Evolutionary conservation across 2,329 filamentous ascomycete species (phyloP).

Genomic region (Aureobasidium sp.): DNA sequence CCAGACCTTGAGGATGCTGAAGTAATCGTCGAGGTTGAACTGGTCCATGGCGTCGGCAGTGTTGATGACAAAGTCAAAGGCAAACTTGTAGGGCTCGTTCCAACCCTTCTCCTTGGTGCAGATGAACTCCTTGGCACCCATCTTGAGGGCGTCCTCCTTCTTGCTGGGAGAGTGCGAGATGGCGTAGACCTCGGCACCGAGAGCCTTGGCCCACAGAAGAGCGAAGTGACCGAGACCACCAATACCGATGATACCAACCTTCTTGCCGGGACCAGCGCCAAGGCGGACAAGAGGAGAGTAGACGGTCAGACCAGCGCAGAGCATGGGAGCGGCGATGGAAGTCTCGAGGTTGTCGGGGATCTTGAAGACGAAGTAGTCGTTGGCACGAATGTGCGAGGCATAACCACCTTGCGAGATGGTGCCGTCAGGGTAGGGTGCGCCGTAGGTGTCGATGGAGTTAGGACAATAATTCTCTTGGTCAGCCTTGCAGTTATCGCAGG

Average conservation of each 20-base stretch:
- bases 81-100: constrained; percentile 46
- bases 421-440: constrained; percentile 44
- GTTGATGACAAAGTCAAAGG: constrained; percentile 70
- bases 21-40: constrained; percentile 63
- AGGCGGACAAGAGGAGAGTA: constrained; percentile 71
- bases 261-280: constrained; percentile 67
- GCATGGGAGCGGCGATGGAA: constrained; percentile 53
- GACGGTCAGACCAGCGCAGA: constrained; percentile 75
- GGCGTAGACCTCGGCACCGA: constrained; percentile 54
- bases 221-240: constrained; percentile 44
- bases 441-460: constrained; percentile 42
- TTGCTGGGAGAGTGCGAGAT: constrained; percentile 52
- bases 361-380: constrained; percentile 67
- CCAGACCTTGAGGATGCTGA: constrained; percentile 72
- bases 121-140: constrained; percentile 54
- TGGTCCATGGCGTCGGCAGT: constrained; percentile 60
- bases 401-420: constrained; percentile 60
- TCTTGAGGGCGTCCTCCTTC: constrained; percentile 50
- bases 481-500: constrained; percentile 42
- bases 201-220: constrained; percentile 39
- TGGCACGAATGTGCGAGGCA: constrained; percentile 58
- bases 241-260: constrained; percentile 62
- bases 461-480: constrained; percentile 47
- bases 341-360: constrained; percentile 63
- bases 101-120: constrained; percentile 49